phyloP scores from a whole-genome alignment of 2,329 filamentous ascomycete species.

The Tolypocladium sp. region DNA sequence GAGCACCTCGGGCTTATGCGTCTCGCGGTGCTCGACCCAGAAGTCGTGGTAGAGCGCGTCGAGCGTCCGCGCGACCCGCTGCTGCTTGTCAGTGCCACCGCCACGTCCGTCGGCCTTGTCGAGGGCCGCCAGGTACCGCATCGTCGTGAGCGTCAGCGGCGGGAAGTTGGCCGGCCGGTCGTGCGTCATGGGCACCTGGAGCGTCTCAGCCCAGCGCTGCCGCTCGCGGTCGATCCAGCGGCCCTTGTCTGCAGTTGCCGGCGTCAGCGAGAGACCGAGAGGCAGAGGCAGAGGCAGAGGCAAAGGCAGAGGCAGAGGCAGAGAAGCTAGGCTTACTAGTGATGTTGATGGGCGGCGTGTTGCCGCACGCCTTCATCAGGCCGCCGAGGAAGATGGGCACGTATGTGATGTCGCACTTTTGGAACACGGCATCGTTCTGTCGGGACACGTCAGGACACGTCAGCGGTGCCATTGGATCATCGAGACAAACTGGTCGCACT shows the following conservation, averaged over 20 bases:
- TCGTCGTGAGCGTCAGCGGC: slow-evolving; percentile 21
- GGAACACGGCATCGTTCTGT: slow-evolving; percentile 22
- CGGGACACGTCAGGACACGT: not conserved
- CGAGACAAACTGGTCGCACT: slow-evolving; percentile 5
- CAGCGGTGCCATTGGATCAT: not conserved
- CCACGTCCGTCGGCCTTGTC: slow-evolving; percentile 7
- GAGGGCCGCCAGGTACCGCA: slow-evolving; percentile 23
- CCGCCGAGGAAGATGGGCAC: slow-evolving; percentile 29
- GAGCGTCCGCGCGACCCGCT: slow-evolving; percentile 15
- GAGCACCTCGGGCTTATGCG: slow-evolving; percentile 18
- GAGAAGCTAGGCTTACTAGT: slow-evolving; percentile 16
- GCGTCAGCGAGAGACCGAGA: not conserved
- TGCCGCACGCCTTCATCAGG: slow-evolving; percentile 26
- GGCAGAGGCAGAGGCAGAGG: not conserved
- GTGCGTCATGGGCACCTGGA: slow-evolving; percentile 23
- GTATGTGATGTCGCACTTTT: slow-evolving; percentile 19
- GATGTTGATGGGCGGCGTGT: slow-evolving; percentile 24
- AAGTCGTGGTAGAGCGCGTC: slow-evolving; percentile 22
- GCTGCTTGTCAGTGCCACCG: slow-evolving; percentile 5
- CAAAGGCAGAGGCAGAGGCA: not conserved
- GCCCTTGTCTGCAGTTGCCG: slow-evolving; percentile 22
- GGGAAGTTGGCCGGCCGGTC: slow-evolving; percentile 24
- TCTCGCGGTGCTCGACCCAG: slow-evolving; percentile 20
- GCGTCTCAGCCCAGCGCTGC: slow-evolving; percentile 22
- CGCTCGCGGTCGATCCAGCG: slow-evolving; percentile 22